A percentile compares a stretch with the other conserved stretches of the same genome.
Evolutionary conservation across 768 basidiomycete genomes (phyloP).

Genomic region (Sporobolomyces pararoseus): DNA sequence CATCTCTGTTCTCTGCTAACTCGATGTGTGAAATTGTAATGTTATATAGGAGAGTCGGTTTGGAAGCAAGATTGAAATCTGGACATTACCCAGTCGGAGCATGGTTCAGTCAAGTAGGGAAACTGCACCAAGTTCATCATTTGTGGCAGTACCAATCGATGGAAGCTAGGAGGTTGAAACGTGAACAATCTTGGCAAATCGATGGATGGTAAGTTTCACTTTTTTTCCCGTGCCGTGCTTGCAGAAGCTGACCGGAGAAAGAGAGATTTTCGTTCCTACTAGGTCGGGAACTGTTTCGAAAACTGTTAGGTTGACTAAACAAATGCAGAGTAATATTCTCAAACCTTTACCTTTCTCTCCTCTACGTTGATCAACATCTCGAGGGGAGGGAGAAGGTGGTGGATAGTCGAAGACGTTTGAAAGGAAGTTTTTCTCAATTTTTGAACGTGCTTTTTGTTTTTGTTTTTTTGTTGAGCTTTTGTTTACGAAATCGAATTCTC

Average conservation of each 20-base stretch:
- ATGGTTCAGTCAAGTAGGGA: slow-evolving; percentile 65
- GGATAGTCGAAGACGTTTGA: too few species aligned
- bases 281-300: slow-evolving; percentile 37
- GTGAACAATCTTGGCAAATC: slow-evolving; percentile 72
- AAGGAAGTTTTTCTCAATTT: too few species aligned
- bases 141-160: slow-evolving; percentile 94
- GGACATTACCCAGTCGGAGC: slow-evolving; percentile 74
- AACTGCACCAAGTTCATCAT: slow-evolving; percentile 69
- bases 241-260: too few species aligned
- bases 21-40: too few species aligned
- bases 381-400: too few species aligned
- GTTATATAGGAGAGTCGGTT: slow-evolving; percentile 72
- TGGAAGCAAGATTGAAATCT: slow-evolving; percentile 85
- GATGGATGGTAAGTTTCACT: slow-evolving; percentile 96
- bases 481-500: too few species aligned
- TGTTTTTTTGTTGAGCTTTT: too few species aligned
- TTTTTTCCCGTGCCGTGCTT: background rate
- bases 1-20: background rate
- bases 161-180: slow-evolving; percentile 18
- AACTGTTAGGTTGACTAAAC: slow-evolving; percentile 81
- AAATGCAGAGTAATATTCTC: slow-evolving; percentile 83
- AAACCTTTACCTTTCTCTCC: slow-evolving; percentile 76
- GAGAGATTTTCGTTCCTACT: background rate
- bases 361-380: slow-evolving; percentile 50
- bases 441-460: too few species aligned